These are phyloP conservation scores for Lachnellula cervina DNA, from an alignment of 2,329 filamentous ascomycete species.

Conservation along the genomic window DNA sequence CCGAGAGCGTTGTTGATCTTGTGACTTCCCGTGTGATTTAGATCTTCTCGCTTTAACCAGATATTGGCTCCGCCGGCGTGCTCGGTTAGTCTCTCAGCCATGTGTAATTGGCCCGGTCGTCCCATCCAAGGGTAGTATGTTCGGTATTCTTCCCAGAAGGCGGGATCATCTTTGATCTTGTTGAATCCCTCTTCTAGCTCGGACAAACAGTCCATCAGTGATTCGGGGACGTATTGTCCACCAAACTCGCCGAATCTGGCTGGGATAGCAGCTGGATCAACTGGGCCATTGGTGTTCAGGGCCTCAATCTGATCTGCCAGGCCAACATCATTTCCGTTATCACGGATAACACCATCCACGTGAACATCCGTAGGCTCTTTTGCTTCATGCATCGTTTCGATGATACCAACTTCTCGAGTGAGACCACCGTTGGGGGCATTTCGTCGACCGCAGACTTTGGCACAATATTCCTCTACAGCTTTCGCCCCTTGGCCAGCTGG, in stretches of 20 bases:
- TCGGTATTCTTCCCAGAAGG: constrained; percentile 95
- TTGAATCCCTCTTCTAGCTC: constrained; percentile 91
- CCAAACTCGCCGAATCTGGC: constrained; percentile 93
- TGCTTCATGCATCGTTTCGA: constrained; percentile 61
- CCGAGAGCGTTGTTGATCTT: constrained; percentile 99
- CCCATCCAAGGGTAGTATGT: constrained; percentile 98
- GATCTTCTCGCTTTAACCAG: constrained; percentile 95
- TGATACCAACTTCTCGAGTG: constrained; percentile 63
- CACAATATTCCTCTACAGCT: constrained; percentile 81
- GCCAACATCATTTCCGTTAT: constrained; percentile 27
- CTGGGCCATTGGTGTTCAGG: constrained; percentile 50
- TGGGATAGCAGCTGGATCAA: constrained; percentile 56
- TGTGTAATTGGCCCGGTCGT: constrained; percentile 83
- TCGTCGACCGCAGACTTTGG: constrained; percentile 59
- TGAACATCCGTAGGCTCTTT: constrained; percentile 58
- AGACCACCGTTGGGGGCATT: constrained; percentile 31
- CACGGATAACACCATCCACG: constrained; percentile 60
- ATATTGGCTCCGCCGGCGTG: constrained; percentile 90
- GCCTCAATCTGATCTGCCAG: constrained; percentile 60
- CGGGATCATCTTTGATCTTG: constrained; percentile 75
- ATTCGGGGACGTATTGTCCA: constrained; percentile 95
- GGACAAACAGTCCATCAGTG: constrained; percentile 91
- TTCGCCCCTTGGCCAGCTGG: constrained; percentile 60
- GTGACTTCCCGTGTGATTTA: constrained; percentile 96
- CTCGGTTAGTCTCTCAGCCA: constrained; percentile 82